Evolutionary conservation across 1,139 yeast genomes (phyloP), one percentile per base, ranked within the genome.

Genomic region (Protomyces arabidopsidicola): DNA sequence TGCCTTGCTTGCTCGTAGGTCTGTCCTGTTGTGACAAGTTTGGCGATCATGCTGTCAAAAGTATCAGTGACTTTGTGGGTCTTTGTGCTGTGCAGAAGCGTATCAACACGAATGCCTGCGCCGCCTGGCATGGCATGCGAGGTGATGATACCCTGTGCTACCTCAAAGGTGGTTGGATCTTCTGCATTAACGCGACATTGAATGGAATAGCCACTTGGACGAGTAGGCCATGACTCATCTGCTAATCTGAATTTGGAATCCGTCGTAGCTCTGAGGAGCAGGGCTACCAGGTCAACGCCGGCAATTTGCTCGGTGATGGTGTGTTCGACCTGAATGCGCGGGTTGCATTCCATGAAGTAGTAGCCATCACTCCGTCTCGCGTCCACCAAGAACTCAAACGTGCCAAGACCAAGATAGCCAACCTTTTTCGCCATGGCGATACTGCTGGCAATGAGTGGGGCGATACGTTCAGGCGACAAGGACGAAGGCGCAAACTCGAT

Each of bases 161-260:
- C 98, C 77, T 88, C 97, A 84, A 95, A 93, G 79, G 90, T 91
- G 56, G 96, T 75, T 20, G 99, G 98, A 75, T 93, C 98, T 78
- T 93, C 99, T 62, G 98, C 93, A 65, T 98, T 93, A 78, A 93
- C 93, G 82, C 98, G 91, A 81, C 98, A 93, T 80, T 93, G 99
- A 72, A 93, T 93, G 55, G 98, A 98, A 76, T 91, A 93, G 14
- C 98, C 99, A 75, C 98, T 85, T 62, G 96, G 84, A 48, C 76
- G 72, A 70, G 89, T 87, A 72, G 86, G 88, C 4, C 96, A 96
- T 5, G 97, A 86, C 69, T 82, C 81, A 72, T 89, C 91, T 45
- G 96, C 96, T 45, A 98, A 97, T 74, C 91, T 87, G 70, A 81
- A 80, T 68, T 14, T 45, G 20, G 34, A 8, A 39, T 31, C 39